phyloP scores from a whole-genome alignment of 805 yeast species.

The Pachysolen tannophilus region DNA sequence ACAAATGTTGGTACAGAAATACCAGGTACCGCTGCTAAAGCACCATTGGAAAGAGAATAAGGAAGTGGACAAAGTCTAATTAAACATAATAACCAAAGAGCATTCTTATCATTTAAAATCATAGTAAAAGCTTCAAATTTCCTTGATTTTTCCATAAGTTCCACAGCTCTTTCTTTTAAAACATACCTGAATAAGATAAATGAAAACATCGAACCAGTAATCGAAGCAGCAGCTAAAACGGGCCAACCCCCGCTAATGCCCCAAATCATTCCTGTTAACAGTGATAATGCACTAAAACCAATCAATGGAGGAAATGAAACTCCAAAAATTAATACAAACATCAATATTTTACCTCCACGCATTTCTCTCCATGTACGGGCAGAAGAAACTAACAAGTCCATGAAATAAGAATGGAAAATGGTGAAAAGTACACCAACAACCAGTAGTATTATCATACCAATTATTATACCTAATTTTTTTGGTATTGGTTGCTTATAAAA shows the following conservation, averaged over 20 bases:
- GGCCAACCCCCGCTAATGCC: slow-evolving; percentile 80
- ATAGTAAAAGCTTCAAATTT: slow-evolving; percentile 68
- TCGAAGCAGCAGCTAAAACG: slow-evolving; percentile 57
- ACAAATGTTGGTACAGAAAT: slow-evolving; percentile 54
- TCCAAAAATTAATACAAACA: slow-evolving; percentile 45
- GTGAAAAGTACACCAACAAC: too few species aligned
- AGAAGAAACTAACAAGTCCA: too few species aligned
- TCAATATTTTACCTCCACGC: slow-evolving; percentile 31
- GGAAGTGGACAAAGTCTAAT: slow-evolving; percentile 89
- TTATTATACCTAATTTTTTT: too few species aligned
- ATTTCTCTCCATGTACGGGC: slow-evolving; percentile 34
- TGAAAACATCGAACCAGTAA: slow-evolving; percentile 68
- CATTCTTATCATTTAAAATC: slow-evolving; percentile 63
- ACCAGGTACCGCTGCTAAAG: slow-evolving; percentile 81
- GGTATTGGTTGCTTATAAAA: too few species aligned
- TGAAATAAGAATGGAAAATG: too few species aligned
- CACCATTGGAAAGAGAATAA: slow-evolving; percentile 87
- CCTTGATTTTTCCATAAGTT: slow-evolving; percentile 51
- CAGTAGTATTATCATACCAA: too few species aligned
- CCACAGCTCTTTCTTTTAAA: slow-evolving; percentile 48
- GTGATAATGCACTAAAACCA: slow-evolving; percentile 68
- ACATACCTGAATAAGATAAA: slow-evolving; percentile 59
- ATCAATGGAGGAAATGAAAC: slow-evolving; percentile 88
- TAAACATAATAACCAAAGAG: slow-evolving; percentile 58
- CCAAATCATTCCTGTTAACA: slow-evolving; percentile 71